phyloP scores from a whole-genome alignment of 2,329 filamentous ascomycete genomes.

The Cytospora leucostoma region DNA sequence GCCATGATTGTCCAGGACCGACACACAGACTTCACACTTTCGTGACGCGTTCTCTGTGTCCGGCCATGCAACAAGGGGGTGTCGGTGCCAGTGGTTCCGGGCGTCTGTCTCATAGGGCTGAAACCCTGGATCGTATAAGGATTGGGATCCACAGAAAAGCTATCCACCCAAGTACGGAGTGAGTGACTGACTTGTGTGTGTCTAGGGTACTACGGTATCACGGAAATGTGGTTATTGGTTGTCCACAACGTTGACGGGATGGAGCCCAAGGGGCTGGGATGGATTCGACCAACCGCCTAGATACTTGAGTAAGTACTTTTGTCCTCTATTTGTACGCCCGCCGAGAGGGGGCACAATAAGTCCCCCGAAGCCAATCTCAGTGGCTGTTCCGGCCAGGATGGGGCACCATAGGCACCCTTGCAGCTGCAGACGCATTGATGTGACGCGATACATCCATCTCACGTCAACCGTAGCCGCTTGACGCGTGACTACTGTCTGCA shows the following conservation, averaged over 20 bases:
- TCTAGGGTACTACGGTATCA: not conserved
- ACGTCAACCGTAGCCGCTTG: conserved; percentile 1
- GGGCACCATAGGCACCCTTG: conserved; percentile 6
- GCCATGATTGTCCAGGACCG: not conserved
- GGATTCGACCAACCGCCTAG: not conserved
- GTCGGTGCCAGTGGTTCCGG: conserved; percentile 1
- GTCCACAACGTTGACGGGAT: too few relatives aligned
- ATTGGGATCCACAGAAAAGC: too few relatives aligned
- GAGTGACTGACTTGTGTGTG: too few relatives aligned
- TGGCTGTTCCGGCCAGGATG: not conserved
- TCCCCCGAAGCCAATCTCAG: not conserved
- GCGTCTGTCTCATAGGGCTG: conserved; percentile 15
- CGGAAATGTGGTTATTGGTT: too few relatives aligned
- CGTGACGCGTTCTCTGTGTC: not conserved
- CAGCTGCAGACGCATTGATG: conserved; percentile 6
- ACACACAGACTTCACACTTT: not conserved
- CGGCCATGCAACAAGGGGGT: not conserved
- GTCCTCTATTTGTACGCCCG: not conserved
- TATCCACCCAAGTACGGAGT: too few relatives aligned
- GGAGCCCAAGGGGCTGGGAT: not conserved
- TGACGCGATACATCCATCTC: conserved; percentile 6
- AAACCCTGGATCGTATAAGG: not conserved
- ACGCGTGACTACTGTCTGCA: not conserved
- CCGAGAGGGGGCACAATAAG: too few relatives aligned
- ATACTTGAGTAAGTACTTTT: not conserved